A percentile compares a stretch with the other conserved stretches of the same genome.
phyloP scores from a whole-genome alignment of 495 filamentous ascomycete species.

The Extremus antarcticus region DNA sequence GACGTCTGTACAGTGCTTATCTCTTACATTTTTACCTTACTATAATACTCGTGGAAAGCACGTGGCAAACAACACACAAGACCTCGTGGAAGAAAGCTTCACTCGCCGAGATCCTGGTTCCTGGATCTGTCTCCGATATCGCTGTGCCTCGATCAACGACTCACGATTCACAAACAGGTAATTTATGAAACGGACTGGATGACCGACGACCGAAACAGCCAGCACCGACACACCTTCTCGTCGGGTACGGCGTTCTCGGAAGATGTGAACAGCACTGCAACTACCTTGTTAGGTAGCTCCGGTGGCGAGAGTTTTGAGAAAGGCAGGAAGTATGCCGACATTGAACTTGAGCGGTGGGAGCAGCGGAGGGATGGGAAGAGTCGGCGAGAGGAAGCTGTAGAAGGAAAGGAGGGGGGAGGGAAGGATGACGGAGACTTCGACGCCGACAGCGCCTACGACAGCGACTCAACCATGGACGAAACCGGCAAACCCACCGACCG shows the following conservation, averaged over 20 bases:
- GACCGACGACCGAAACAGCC: not conserved
- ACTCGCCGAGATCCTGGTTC: not conserved
- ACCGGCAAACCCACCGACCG: not conserved
- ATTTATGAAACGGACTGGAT: slow-evolving; percentile 1
- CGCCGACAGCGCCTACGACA: not conserved
- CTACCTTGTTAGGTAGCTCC: slow-evolving; percentile 4
- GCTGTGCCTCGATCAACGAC: not conserved
- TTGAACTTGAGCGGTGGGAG: slow-evolving; percentile 3
- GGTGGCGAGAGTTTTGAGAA: slow-evolving; percentile 10
- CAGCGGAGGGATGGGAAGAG: not conserved
- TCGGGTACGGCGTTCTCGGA: not conserved
- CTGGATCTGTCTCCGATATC: not conserved
- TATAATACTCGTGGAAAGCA: too few species aligned
- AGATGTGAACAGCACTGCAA: slow-evolving; percentile 12
- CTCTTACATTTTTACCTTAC: too few species aligned
- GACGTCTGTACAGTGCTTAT: too few species aligned
- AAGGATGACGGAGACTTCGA: too few species aligned
- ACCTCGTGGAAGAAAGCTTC: too few species aligned
- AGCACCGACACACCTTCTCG: not conserved
- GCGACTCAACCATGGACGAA: not conserved
- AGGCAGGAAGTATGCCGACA: slow-evolving; percentile 6
- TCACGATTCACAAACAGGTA: not conserved
- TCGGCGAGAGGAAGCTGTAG: not conserved
- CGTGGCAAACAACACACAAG: too few species aligned
- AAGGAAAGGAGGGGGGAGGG: too few species aligned